A percentile compares a stretch with the other conserved stretches of the same genome.
These are phyloP conservation scores for Suillus placidus DNA, from an alignment of 768 basidiomycete species.

Conservation along the genomic window DNA sequence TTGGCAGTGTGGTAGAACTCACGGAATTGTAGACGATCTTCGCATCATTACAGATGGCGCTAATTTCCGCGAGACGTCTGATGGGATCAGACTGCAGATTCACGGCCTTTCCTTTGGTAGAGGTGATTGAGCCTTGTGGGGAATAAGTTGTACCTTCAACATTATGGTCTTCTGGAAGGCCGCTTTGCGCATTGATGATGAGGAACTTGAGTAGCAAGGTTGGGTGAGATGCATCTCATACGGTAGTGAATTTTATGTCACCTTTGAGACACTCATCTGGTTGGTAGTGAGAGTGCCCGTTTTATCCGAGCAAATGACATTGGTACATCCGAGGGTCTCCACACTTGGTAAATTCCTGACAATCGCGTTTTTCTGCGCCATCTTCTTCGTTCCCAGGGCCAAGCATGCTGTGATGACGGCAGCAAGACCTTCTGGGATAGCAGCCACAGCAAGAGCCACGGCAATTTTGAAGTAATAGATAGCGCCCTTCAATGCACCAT, in stretches of 20 bases:
- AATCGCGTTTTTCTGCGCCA: constrained; percentile 99
- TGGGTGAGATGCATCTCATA: constrained; percentile 8
- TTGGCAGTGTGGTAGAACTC: constrained; percentile 27
- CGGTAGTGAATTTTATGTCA: constrained; percentile 34
- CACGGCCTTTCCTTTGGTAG: constrained; percentile 63
- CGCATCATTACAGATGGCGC: constrained; percentile 93
- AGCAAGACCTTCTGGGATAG: constrained; percentile 97
- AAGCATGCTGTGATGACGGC: constrained; percentile 98
- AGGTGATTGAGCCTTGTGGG: constrained; percentile 74
- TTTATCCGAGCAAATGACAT: constrained; percentile 99
- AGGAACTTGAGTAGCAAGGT: constrained; percentile 60
- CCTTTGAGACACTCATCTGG: constrained; percentile 93
- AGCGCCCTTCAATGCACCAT: constrained; percentile 88
- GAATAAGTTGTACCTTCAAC: constrained; percentile 95
- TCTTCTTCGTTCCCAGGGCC: constrained; percentile 96
- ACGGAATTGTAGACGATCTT: constrained; percentile 84
- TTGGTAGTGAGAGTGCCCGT: constrained; percentile 96
- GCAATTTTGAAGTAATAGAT: constrained; percentile 99
- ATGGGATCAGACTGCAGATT: constrained; percentile 70
- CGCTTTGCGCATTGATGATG: constrained; percentile 59
- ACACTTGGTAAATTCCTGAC: constrained; percentile 96
- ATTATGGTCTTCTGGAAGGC: constrained; percentile 61
- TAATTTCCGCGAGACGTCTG: constrained; percentile 87
- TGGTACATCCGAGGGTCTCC: constrained; percentile 96
- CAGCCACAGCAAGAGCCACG: constrained; percentile 97